A percentile compares a stretch with the other conserved stretches of the same genome.
Evolutionary conservation across 148 eudicot species (phyloP).

Genomic region (Mesembryanthemum crystallinum): DNA sequence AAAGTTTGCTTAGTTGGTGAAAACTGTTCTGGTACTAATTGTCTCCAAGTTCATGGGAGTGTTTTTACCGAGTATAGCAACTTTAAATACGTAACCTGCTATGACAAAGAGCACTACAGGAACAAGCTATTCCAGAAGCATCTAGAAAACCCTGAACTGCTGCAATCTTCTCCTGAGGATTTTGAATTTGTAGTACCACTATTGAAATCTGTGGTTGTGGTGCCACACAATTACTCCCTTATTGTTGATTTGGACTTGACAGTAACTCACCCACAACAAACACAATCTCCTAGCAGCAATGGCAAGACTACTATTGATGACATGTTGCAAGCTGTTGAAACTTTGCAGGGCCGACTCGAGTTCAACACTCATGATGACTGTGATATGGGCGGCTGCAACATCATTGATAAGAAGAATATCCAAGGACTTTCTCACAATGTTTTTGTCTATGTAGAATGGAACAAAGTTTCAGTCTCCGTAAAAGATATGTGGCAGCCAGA

Average conservation of each 20-base stretch:
- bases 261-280: too few species aligned
- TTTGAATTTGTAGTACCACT: neutral
- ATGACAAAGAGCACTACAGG: neutral
- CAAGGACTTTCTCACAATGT: too few species aligned
- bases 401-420: too few species aligned
- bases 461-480: too few species aligned
- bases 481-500: too few species aligned
- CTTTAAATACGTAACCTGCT: neutral
- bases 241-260: neutral
- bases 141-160: neutral
- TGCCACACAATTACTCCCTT: neutral
- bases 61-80: conserved; percentile 6
- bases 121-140: neutral
- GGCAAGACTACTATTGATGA: too few species aligned
- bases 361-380: too few species aligned
- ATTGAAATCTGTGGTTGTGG: neutral
- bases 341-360: too few species aligned
- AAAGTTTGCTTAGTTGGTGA: neutral
- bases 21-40: neutral
- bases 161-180: neutral
- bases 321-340: too few species aligned
- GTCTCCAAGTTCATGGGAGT: neutral
- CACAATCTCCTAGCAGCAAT: too few species aligned
- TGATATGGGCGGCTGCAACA: too few species aligned
- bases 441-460: too few species aligned